Percentiles rank a stretch among this genome's conserved stretches.
Evolutionary conservation across 2,329 filamentous ascomycete species (phyloP).

Genomic region (Colletotrichum filicis): DNA sequence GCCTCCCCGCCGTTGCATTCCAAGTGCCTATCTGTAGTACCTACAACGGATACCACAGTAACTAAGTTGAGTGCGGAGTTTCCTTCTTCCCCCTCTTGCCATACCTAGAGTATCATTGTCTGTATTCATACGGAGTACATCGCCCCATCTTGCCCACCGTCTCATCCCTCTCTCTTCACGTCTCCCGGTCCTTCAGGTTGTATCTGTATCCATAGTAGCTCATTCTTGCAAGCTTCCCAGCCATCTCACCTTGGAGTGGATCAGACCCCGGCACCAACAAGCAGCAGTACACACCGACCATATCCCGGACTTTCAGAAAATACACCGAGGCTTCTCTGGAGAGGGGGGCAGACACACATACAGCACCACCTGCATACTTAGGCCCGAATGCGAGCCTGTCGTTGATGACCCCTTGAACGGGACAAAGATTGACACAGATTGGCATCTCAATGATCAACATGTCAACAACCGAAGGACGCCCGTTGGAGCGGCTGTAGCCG

Average conservation of each 20-base stretch:
- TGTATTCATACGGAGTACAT: not conserved
- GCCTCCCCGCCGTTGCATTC: not conserved
- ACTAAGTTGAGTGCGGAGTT: constrained; percentile 11
- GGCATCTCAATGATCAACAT: constrained; percentile 4
- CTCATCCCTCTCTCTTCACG: not conserved
- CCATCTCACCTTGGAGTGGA: not conserved
- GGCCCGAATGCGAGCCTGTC: not conserved
- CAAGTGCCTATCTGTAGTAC: not conserved
- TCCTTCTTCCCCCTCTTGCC: not conserved
- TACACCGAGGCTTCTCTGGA: not conserved
- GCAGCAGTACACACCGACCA: not conserved
- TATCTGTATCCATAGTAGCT: not conserved
- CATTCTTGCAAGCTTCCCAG: not conserved
- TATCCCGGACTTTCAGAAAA: not conserved
- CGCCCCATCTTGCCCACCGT: constrained; percentile 1
- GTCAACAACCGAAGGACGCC: not conserved
- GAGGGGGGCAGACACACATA: not conserved
- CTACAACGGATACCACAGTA: not conserved
- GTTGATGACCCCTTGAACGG: not conserved
- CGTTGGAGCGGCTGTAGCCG: constrained; percentile 28
- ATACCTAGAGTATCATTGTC: not conserved
- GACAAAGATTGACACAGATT: constrained; percentile 10
- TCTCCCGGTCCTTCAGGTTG: not conserved
- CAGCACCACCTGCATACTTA: not conserved
- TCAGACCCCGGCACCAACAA: not conserved